A percentile compares a stretch with the other conserved stretches of the same genome.
These are phyloP conservation scores for Aquilaria yunnanensis DNA, from an alignment of 345 rosid species.

Conservation along the genomic window DNA sequence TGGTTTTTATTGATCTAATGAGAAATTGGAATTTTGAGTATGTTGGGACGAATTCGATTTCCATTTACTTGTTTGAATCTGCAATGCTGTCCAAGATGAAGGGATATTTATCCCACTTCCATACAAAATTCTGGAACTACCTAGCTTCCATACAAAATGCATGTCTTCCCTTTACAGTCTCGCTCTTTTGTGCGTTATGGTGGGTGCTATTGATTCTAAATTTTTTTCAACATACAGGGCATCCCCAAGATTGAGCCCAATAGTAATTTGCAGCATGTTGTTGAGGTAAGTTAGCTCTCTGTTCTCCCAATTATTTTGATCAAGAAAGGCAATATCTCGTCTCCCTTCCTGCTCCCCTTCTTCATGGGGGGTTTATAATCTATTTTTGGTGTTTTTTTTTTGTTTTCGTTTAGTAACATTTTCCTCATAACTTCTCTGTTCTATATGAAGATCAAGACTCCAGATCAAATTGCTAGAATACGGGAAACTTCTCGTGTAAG, in stretches of 20 bases:
- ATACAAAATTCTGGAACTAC: no score
- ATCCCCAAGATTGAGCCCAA: conserved; percentile 78
- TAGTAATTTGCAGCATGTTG: conserved; percentile 77
- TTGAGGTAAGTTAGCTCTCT: conserved; percentile 54
- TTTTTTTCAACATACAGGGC: conserved; percentile 45
- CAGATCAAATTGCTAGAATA: conserved; percentile 81
- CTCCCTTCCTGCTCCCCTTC: not conserved
- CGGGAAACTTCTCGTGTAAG: conserved; percentile 89
- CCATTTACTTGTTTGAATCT: no score
- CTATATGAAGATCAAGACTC: conserved; percentile 66
- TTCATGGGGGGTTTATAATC: not conserved
- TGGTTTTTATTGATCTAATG: not conserved
- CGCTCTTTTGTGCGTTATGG: not conserved
- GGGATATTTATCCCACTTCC: no score
- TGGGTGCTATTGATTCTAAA: not conserved
- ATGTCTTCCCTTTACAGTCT: no score
- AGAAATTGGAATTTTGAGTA: not conserved
- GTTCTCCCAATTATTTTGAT: not conserved
- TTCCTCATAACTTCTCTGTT: not conserved
- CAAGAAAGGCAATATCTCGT: not conserved
- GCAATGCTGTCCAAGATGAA: no score
- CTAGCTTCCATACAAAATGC: no score
- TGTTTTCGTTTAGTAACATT: not conserved
- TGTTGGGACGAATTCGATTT: no score
- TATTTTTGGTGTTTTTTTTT: not conserved